Percentiles rank a stretch among this genome's conserved stretches.
These are phyloP conservation scores for Pouteria glomerata DNA, from an alignment of 148 eudicot species.

Conservation along the genomic window DNA sequence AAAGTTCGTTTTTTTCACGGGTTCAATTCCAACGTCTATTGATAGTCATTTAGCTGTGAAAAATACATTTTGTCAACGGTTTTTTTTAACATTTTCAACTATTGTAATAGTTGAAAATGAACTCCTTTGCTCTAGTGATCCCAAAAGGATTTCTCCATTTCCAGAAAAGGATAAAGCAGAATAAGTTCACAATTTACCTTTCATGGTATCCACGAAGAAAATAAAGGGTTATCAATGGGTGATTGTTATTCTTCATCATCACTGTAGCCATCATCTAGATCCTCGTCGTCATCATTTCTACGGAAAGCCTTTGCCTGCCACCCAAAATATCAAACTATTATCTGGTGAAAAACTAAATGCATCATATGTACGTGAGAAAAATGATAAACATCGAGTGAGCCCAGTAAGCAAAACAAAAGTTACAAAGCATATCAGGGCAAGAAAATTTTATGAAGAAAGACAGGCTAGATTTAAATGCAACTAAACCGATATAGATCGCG, in stretches of 20 bases:
- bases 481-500: no score
- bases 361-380: neutral
- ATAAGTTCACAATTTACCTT: constrained; percentile 39
- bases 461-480: no score
- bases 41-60: no score
- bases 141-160: neutral
- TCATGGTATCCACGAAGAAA: constrained; percentile 72
- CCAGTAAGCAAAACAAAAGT: neutral
- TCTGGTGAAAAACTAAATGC: neutral
- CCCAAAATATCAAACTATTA: neutral
- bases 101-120: no score
- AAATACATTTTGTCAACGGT: no score
- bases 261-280: constrained; percentile 80
- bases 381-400: neutral
- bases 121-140: no score
- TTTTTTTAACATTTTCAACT: no score
- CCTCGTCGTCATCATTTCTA: constrained; percentile 62
- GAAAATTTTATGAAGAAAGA: neutral
- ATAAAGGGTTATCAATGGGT: constrained; percentile 88
- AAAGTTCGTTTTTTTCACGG: no score
- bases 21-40: no score
- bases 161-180: neutral
- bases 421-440: neutral
- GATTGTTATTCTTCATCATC: constrained; percentile 92
- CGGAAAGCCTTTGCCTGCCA: constrained; percentile 84